These are phyloP conservation scores for Bimuria novae-zelandiae DNA, from an alignment of 2,329 filamentous ascomycete genomes.

Conservation along the genomic window DNA sequence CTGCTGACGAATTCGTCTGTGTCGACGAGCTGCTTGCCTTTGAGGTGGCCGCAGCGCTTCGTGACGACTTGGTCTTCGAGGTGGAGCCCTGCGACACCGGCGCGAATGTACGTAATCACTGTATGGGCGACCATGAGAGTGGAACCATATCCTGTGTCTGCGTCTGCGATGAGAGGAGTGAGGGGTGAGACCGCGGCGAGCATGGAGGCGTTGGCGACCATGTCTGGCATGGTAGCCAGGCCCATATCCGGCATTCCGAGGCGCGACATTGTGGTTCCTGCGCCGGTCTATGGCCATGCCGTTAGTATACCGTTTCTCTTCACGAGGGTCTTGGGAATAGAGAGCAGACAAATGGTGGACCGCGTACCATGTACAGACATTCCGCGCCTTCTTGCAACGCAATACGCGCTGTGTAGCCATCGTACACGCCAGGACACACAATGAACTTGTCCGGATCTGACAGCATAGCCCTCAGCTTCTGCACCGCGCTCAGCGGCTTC, in stretches of 20 bases:
- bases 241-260: constrained; percentile 68
- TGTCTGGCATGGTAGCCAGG: constrained; percentile 65
- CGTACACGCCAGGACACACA: constrained; percentile 69
- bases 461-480: constrained; percentile 39
- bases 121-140: constrained; percentile 56
- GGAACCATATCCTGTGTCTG: constrained; percentile 61
- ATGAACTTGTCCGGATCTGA: constrained; percentile 47
- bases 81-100: constrained; percentile 64
- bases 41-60: constrained; percentile 69
- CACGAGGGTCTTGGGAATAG: too few species aligned
- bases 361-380: constrained; percentile 67
- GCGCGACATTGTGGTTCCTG: constrained; percentile 64
- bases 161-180: constrained; percentile 65
- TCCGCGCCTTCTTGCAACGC: constrained; percentile 67
- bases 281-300: constrained; percentile 58
- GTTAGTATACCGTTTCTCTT: too few species aligned
- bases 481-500: constrained; percentile 28
- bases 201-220: constrained; percentile 67
- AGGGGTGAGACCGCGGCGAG: constrained; percentile 62
- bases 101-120: constrained; percentile 57
- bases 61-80: constrained; percentile 67
- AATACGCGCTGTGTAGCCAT: constrained; percentile 68
- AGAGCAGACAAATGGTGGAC: background rate
- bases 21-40: constrained; percentile 64
- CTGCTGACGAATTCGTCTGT: constrained; percentile 57